These are phyloP conservation scores for Coemansia sp. DNA, from an alignment of 192 early-diverging fungal genomes.

Conservation along the genomic window DNA sequence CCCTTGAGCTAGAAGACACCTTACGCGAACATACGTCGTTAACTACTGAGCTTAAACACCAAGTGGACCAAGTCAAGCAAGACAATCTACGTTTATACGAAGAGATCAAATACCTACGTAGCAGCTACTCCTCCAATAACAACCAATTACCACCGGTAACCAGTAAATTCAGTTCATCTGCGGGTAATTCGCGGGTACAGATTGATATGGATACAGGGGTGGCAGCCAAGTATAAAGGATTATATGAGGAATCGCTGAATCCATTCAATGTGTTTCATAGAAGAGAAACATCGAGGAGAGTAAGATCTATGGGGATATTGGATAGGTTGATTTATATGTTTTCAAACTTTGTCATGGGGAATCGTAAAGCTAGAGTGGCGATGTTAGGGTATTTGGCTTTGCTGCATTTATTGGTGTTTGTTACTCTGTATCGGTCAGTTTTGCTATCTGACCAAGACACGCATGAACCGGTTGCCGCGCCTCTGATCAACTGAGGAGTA, in stretches of 20 bases:
- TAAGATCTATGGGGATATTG: conserved; percentile 72
- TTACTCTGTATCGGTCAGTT: conserved; percentile 61
- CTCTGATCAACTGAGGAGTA: not conserved
- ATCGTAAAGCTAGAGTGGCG: conserved; percentile 28
- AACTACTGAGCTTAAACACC: conserved; percentile 62
- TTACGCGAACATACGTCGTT: conserved; percentile 52
- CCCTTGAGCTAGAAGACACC: conserved; percentile 81
- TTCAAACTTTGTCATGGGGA: conserved; percentile 35
- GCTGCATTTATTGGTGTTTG: conserved; percentile 81
- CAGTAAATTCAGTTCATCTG: conserved; percentile 25
- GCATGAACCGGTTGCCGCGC: conserved; percentile 3
- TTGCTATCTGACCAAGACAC: conserved; percentile 21
- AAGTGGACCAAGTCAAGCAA: conserved; percentile 67
- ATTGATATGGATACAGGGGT: conserved; percentile 47
- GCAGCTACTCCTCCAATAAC: conserved; percentile 57
- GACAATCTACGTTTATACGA: conserved; percentile 93
- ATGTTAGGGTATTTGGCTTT: conserved; percentile 32
- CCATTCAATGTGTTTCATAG: conserved; percentile 86
- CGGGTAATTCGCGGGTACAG: not conserved
- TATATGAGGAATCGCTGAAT: conserved; percentile 89
- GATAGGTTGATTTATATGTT: conserved; percentile 66
- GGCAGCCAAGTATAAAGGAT: conserved; percentile 66
- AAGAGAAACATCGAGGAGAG: conserved; percentile 69
- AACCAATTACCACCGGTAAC: conserved; percentile 36
- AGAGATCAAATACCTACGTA: conserved; percentile 81